phyloP scores from a whole-genome alignment of 768 basidiomycete genomes.

The Auriscalpium vulgare region DNA sequence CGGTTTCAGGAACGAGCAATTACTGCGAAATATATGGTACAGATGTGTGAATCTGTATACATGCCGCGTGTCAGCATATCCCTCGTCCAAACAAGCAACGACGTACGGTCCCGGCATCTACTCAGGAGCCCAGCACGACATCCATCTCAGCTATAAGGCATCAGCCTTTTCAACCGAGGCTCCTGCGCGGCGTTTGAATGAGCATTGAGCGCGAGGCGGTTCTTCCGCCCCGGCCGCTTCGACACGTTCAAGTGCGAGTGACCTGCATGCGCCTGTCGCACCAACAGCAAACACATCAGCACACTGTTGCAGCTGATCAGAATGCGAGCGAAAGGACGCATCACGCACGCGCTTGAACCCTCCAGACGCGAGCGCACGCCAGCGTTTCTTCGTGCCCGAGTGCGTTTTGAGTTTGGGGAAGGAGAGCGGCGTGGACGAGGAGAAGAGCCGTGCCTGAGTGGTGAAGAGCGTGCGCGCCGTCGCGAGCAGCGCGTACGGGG shows the following conservation, averaged over 20 bases:
- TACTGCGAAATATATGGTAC: no score
- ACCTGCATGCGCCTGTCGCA: constrained; percentile 53
- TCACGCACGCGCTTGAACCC: constrained; percentile 72
- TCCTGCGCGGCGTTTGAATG: constrained; percentile 64
- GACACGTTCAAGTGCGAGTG: constrained; percentile 66
- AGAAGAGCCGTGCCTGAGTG: constrained; percentile 35
- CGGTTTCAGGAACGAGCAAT: no score
- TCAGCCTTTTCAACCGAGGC: constrained; percentile 55
- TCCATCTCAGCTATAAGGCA: constrained; percentile 53
- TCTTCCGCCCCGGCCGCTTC: constrained; percentile 60
- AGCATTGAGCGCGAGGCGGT: constrained; percentile 54
- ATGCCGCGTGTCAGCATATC: no score
- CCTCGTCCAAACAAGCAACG: no score
- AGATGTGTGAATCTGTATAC: no score
- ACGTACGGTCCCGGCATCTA: no score
- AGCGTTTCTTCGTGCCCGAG: constrained; percentile 75
- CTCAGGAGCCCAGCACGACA: no score
- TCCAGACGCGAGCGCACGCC: constrained; percentile 57
- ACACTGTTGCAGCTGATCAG: not conserved
- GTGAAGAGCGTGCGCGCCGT: constrained; percentile 7
- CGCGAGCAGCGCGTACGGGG: constrained; percentile 16
- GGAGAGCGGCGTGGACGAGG: constrained; percentile 43
- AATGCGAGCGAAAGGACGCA: not conserved
- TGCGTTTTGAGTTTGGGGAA: constrained; percentile 79
- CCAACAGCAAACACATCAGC: not conserved